phyloP scores from a whole-genome alignment of 306 rosid species.

The Rubus idaeus region DNA sequence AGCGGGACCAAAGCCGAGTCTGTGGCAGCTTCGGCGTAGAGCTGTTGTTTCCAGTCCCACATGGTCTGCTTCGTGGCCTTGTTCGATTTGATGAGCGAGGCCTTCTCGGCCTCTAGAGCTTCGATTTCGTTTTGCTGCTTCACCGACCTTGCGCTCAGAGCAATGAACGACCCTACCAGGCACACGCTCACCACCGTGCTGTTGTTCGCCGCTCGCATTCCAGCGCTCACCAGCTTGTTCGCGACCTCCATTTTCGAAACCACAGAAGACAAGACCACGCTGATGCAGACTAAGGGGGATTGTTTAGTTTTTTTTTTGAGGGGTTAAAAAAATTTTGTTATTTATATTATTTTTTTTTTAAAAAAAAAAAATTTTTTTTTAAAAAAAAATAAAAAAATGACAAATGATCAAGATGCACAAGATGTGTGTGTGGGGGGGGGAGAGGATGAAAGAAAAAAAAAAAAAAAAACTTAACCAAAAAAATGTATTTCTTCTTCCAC shows the following conservation, averaged over 20 bases:
- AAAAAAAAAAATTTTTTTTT: no score
- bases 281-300: no score
- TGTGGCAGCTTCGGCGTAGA: conserved; percentile 54
- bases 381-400: no score
- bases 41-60: conserved; percentile 89
- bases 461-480: no score
- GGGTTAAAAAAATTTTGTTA: no score
- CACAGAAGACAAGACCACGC: background rate
- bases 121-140: conserved; percentile 61
- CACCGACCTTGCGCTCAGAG: conserved; percentile 47
- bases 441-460: no score
- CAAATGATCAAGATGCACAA: no score
- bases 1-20: conserved; percentile 58
- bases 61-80: conserved; percentile 61
- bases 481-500: no score
- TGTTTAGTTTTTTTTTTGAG: no score
- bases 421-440: no score
- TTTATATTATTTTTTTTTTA: no score
- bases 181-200: conserved; percentile 53
- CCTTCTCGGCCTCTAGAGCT: conserved; percentile 71
- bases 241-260: conserved; percentile 50
- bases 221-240: conserved; percentile 25
- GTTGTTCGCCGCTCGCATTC: conserved; percentile 33
- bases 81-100: conserved; percentile 55
- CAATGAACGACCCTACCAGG: conserved; percentile 50